A percentile compares a stretch with the other conserved stretches of the same genome.
Evolutionary conservation across 192 early-diverging fungal species (phyloP).

Genomic region (Coemansia sp.): DNA sequence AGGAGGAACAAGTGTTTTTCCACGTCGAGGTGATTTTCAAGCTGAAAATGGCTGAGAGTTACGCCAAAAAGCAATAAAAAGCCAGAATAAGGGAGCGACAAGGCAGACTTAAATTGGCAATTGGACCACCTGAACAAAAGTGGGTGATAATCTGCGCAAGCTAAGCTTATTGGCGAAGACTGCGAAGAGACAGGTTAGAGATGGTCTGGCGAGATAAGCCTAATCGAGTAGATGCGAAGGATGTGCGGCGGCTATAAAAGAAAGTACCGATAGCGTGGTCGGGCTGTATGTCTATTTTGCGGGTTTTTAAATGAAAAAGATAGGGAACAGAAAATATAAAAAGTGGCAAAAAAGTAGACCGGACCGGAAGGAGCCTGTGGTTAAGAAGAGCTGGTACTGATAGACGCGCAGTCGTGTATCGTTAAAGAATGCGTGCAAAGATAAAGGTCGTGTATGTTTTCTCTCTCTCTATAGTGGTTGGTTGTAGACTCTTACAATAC

Average conservation of each 20-base stretch:
- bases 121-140: conserved; percentile 8
- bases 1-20: neutral
- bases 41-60: neutral
- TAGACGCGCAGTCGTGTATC: too few relatives aligned
- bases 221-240: too few relatives aligned
- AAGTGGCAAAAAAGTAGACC: too few relatives aligned
- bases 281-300: neutral
- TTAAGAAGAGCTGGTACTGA: too few relatives aligned
- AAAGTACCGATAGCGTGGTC: too few relatives aligned
- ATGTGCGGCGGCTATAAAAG: neutral
- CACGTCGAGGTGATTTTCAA: neutral
- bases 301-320: conserved; percentile 1
- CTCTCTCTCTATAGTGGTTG: too few relatives aligned
- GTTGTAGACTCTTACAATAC: too few relatives aligned
- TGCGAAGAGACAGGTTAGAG: too few relatives aligned
- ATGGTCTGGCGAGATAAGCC: neutral
- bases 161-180: conserved; percentile 7
- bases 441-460: too few relatives aligned
- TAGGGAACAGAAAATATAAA: too few relatives aligned
- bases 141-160: conserved; percentile 1
- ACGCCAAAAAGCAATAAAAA: conserved; percentile 4
- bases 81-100: neutral
- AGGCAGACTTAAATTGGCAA: conserved; percentile 4
- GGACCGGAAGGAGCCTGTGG: too few relatives aligned
- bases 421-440: too few relatives aligned